These are phyloP conservation scores for Globisporangium abappressorium DNA, from an alignment of 352 stramenopile genomes.

Conservation along the genomic window DNA sequence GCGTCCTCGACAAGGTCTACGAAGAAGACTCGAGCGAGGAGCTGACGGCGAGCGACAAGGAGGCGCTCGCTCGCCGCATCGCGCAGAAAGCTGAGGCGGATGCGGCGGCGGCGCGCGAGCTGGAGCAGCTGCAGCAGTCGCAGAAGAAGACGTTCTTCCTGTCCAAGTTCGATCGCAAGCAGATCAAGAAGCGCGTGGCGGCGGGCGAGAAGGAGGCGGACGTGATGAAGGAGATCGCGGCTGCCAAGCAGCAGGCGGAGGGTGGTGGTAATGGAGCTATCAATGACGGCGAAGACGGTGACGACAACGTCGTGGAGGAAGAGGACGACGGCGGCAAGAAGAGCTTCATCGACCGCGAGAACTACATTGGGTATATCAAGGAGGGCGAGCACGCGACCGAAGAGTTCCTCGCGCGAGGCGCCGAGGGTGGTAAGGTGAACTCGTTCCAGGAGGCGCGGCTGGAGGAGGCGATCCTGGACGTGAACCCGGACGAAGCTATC, in stretches of 20 bases:
- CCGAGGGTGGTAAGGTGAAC: conserved; percentile 75
- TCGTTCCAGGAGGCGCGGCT: conserved; percentile 83
- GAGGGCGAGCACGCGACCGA: conserved; percentile 73
- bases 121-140: conserved; percentile 9
- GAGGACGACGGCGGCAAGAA: conserved; percentile 30
- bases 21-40: conserved; percentile 32
- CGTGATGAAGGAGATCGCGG: conserved; percentile 60
- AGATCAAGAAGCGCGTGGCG: conserved; percentile 89
- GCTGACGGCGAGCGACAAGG: conserved; percentile 18
- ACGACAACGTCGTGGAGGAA: conserved; percentile 13
- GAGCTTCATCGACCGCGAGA: conserved; percentile 76
- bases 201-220: conserved; percentile 71
- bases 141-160: conserved; percentile 84
- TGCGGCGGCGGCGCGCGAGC: conserved; percentile 5
- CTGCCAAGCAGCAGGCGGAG: conserved; percentile 37
- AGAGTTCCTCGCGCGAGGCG: conserved; percentile 68
- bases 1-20: conserved; percentile 33
- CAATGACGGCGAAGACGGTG: conserved; percentile 3
- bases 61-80: conserved; percentile 12
- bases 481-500: conserved; percentile 97
- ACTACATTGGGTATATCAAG: conserved; percentile 88
- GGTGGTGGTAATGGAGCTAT: neutral
- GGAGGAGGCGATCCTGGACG: conserved; percentile 96
- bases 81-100: conserved; percentile 14
- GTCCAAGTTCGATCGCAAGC: conserved; percentile 94